Evolutionary conservation across 1,284 basidiomycete species (phyloP).

Genomic region (Coriolopsis trogii): DNA sequence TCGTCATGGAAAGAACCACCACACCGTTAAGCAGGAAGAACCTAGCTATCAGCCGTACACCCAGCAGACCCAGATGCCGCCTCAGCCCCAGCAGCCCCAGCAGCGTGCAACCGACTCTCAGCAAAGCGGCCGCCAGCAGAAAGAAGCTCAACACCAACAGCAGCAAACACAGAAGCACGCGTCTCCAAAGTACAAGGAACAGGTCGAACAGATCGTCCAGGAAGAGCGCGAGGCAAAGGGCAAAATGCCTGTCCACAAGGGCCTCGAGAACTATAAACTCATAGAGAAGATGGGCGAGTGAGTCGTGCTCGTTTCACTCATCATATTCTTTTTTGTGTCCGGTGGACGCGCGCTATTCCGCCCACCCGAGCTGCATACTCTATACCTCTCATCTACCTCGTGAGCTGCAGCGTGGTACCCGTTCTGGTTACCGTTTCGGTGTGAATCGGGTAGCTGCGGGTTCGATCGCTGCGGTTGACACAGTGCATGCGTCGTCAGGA

Average conservation of each 20-base stretch:
- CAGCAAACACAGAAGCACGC: slow-evolving; percentile 39
- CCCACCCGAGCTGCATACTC: too few relatives aligned
- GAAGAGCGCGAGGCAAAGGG: slow-evolving; percentile 77
- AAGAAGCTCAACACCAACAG: slow-evolving; percentile 32
- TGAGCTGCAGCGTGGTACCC: neutral
- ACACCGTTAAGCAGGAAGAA: slow-evolving; percentile 41
- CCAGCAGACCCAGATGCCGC: too few relatives aligned
- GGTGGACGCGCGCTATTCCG: neutral
- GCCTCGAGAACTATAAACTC: slow-evolving; percentile 83
- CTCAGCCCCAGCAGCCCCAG: slow-evolving; percentile 28
- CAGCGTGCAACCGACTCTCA: slow-evolving; percentile 34
- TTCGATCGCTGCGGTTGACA: too few relatives aligned
- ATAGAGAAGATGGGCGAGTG: slow-evolving; percentile 96
- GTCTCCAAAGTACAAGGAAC: slow-evolving; percentile 48
- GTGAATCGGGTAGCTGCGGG: too few relatives aligned
- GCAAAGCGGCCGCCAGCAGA: slow-evolving; percentile 31
- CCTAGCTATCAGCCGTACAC: slow-evolving; percentile 30
- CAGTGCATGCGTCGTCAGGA: too few relatives aligned
- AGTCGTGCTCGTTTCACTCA: slow-evolving; percentile 34
- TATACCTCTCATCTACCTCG: too few relatives aligned
- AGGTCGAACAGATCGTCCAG: slow-evolving; percentile 76
- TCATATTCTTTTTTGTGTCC: slow-evolving; percentile 5
- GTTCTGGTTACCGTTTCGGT: neutral
- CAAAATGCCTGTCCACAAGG: slow-evolving; percentile 83
- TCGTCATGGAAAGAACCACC: slow-evolving; percentile 80